Evolutionary conservation across 1,139 yeast genomes (phyloP), one percentile per base, ranked within the genome.

Genomic region (Yamadazyma taylorii): DNA sequence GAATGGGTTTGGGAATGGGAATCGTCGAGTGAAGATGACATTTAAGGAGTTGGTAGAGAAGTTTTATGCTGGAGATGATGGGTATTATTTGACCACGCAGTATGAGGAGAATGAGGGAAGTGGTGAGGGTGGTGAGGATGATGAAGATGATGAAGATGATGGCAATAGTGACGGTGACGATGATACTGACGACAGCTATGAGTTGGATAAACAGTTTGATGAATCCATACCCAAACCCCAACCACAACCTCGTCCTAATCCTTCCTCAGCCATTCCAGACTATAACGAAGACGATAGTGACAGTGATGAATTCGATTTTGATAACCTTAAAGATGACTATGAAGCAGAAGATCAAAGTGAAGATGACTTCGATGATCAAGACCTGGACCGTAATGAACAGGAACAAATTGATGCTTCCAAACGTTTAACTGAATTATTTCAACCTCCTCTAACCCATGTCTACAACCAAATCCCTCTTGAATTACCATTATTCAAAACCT

Each of bases 1-100:
- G 30, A 77, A 78, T 36, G 90, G 90, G 3, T 83, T 77, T 60
- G 90, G 90, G 0, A 72, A 79, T 22, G 87, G 87, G 1, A 64
- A 68, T 22, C 59, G 66, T 39, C 60, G 88, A 45, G 57, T 69
- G 11, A 65, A 64, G 39, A 69, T 81, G 76, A 52, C 61, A 2
- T 64, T 82, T 41, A 50, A 47, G 0, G 77, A 78, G 15, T 67
- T 82, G 40, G 50, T 81, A 38, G 52, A 57, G 0, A 61, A 60
- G 41, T 51, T 80, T 21, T 39, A 48, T 10, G 38, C 47, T 3
- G 79, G 76, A 0, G 70, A 69, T 9, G 52, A 49, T 26, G 38
- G 62, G 1, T 68, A 72, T 42, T 83, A 83, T 46, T 63, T 82
- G 51, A 83, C 89, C 0, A 83, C 90, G 0, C 90, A 83, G 46